These are phyloP conservation scores for Phytophthora podocarpi DNA, from an alignment of 352 stramenopile species.

Conservation along the genomic window DNA sequence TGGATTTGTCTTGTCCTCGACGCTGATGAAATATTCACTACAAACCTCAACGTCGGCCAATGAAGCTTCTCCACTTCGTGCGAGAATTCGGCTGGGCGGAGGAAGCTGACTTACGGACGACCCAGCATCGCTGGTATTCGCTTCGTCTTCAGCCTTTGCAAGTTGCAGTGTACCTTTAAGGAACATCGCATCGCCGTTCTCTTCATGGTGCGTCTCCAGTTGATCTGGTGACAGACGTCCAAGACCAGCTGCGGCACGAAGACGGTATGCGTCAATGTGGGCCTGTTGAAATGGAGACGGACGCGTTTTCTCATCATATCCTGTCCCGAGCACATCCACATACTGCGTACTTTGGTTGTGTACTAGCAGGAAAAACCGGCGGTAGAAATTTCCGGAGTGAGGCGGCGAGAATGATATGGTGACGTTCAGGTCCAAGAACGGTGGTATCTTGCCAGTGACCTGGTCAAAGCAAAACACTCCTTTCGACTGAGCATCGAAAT, in stretches of 20 bases:
- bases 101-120: conserved; percentile 13
- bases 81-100: conserved; percentile 57
- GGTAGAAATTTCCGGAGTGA: conserved; percentile 92
- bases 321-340: conserved; percentile 91
- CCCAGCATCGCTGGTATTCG: conserved; percentile 1
- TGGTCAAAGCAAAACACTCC: conserved; percentile 90
- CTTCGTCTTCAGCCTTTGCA: conserved; percentile 24
- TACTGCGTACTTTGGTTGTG: conserved; percentile 87
- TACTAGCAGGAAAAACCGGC: conserved; percentile 84
- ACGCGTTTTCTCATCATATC: conserved; percentile 87
- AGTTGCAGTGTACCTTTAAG: conserved; percentile 54
- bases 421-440: conserved; percentile 77
- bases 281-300: conserved; percentile 91
- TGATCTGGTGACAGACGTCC: conserved; percentile 81
- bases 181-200: conserved; percentile 73
- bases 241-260: conserved; percentile 58
- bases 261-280: conserved; percentile 89
- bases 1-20: conserved; percentile 61
- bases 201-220: conserved; percentile 73
- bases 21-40: conserved; percentile 85
- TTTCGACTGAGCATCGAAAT: conserved; percentile 73
- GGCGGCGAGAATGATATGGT: conserved; percentile 83
- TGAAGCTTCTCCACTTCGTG: conserved; percentile 83
- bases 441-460: conserved; percentile 77
- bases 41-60: conserved; percentile 74